Evolutionary conservation across 441 rosid genomes (phyloP).

Genomic region (Gossypium davidsonii): DNA sequence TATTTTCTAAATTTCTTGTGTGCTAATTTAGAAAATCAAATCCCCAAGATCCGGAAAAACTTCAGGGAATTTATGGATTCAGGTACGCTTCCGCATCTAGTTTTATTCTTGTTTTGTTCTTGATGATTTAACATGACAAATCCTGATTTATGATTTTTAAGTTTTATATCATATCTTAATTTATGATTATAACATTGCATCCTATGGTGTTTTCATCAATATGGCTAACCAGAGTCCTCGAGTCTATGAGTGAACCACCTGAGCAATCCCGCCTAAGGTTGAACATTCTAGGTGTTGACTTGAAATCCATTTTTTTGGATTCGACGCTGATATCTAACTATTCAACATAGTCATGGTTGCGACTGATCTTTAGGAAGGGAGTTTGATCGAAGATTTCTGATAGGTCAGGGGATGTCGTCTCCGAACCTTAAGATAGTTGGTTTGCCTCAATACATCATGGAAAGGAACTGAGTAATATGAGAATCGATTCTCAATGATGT

Average conservation of each 20-base stretch:
- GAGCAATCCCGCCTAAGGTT: not conserved
- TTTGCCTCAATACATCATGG: not conserved
- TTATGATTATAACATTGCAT: not conserved
- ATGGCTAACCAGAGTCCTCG: not conserved
- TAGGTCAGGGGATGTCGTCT: not conserved
- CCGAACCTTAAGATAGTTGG: not conserved
- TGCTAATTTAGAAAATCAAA: too few relatives aligned
- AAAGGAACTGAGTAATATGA: conserved; percentile 11
- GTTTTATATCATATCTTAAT: too few relatives aligned
- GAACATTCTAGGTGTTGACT: not conserved
- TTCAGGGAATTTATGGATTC: too few relatives aligned
- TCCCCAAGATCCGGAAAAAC: too few relatives aligned
- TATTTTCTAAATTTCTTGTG: too few relatives aligned
- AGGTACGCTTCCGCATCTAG: too few relatives aligned
- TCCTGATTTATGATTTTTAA: too few relatives aligned
- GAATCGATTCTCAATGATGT: not conserved
- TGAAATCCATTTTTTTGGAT: not conserved
- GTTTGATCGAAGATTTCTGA: not conserved
- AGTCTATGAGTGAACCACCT: conserved; percentile 12
- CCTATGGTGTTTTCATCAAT: not conserved
- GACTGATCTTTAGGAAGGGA: not conserved
- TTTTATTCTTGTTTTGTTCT: too few relatives aligned
- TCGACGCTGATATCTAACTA: conserved; percentile 1
- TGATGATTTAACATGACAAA: too few relatives aligned
- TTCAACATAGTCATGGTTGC: not conserved